These are phyloP conservation scores for Baudoinia panamericana DNA, from an alignment of 495 filamentous ascomycete genomes.

Conservation along the genomic window DNA sequence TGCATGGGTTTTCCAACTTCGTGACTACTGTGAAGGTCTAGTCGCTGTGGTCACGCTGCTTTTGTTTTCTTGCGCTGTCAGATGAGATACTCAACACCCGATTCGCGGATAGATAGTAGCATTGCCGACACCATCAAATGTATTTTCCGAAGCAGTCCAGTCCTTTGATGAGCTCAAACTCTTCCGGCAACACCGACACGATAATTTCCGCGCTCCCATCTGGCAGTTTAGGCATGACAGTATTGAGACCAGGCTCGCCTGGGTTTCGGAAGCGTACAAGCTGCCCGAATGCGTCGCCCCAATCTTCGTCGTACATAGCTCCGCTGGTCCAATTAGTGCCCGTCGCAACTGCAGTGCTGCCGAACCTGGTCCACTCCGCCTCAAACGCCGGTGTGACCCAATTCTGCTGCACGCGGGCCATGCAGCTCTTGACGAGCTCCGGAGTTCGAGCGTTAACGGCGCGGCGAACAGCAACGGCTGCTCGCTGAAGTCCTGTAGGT, in stretches of 20 bases:
- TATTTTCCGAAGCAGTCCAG: constrained; percentile 6
- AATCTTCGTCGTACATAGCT: not conserved
- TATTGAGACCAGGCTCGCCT: not conserved
- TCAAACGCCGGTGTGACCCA: constrained; percentile 1
- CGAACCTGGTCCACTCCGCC: not conserved
- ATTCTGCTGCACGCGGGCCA: not conserved
- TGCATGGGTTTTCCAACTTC: too few species aligned
- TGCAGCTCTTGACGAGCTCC: not conserved
- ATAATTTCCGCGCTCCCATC: constrained; percentile 3
- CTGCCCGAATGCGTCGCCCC: constrained; percentile 5
- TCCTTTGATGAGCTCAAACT: not conserved
- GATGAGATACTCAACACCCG: too few species aligned
- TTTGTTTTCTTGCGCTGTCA: too few species aligned
- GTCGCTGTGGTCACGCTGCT: too few species aligned
- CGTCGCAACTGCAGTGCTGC: not conserved
- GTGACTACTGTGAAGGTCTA: too few species aligned
- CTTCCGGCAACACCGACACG: not conserved
- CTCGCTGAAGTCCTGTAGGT: not conserved
- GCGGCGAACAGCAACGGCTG: not conserved
- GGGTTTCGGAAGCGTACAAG: constrained; percentile 4
- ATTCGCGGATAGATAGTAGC: too few species aligned
- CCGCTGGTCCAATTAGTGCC: constrained; percentile 6
- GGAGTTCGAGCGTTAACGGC: not conserved
- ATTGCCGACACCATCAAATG: too few species aligned
- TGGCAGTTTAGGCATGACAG: constrained; percentile 1